Percentiles rank a stretch among this genome's conserved stretches.
These are phyloP conservation scores for Chlamydomonas sp. DNA, from an alignment of 139 green algal species.

Conservation along the genomic window DNA sequence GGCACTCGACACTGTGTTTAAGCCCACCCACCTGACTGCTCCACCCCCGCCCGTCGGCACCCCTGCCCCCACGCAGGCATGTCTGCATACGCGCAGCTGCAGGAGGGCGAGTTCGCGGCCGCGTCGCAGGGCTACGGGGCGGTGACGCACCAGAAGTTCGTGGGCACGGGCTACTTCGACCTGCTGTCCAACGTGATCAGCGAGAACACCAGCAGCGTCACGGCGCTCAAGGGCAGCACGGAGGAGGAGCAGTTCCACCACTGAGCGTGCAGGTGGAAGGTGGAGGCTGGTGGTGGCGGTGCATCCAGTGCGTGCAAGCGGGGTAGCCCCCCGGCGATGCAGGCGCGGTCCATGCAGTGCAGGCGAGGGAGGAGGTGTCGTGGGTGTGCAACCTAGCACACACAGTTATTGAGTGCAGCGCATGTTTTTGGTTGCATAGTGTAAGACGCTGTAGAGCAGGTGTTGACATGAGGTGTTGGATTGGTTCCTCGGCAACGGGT, in stretches of 20 bases:
- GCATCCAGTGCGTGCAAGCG: too few species aligned
- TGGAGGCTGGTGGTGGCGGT: too few species aligned
- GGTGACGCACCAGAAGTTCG: slow-evolving; percentile 63
- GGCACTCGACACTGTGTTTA: background rate
- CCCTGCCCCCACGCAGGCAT: slow-evolving; percentile 57
- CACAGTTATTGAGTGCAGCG: too few species aligned
- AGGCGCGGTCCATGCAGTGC: too few species aligned
- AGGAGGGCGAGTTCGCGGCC: slow-evolving; percentile 77
- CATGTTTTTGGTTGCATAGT: too few species aligned
- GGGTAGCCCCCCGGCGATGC: too few species aligned
- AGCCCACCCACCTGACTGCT: background rate
- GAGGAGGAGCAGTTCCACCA: slow-evolving; percentile 82
- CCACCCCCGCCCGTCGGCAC: background rate
- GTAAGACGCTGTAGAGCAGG: too few species aligned
- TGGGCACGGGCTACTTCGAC: slow-evolving; percentile 88
- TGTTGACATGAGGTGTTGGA: too few species aligned
- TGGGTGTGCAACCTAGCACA: too few species aligned
- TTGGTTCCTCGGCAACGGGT: too few species aligned
- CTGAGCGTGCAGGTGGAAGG: background rate
- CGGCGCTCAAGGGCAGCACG: slow-evolving; percentile 77
- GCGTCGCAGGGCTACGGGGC: slow-evolving; percentile 68
- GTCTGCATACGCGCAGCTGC: slow-evolving; percentile 83
- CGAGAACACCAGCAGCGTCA: slow-evolving; percentile 60
- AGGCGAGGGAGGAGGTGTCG: too few species aligned
- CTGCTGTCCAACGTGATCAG: slow-evolving; percentile 51